phyloP scores from a whole-genome alignment of 345 rosid genomes.

The Populus euphratica region DNA sequence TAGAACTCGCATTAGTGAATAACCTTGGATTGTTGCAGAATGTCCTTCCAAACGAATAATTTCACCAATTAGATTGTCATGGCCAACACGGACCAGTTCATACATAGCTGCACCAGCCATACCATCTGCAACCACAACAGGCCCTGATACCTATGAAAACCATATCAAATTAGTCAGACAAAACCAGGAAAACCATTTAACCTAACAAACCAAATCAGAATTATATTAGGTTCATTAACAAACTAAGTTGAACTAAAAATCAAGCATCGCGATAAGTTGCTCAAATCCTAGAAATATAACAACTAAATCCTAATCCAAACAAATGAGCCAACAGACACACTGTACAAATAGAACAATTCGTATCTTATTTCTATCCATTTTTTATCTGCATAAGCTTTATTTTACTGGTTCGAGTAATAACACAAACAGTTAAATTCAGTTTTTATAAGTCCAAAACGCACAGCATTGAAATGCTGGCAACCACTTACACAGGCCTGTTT shows the following conservation, averaged over 20 bases:
- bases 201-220: not conserved
- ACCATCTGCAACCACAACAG: slow-evolving; percentile 98
- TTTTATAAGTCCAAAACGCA: not conserved
- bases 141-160: slow-evolving; percentile 83
- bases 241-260: not conserved
- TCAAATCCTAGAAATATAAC: not conserved
- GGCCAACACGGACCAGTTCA: slow-evolving; percentile 97
- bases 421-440: not conserved
- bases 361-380: not conserved
- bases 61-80: slow-evolving; percentile 94
- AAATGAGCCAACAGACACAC: not conserved
- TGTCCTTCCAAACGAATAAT: slow-evolving; percentile 98
- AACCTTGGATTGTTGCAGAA: slow-evolving; percentile 99
- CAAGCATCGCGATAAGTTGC: not conserved
- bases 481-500: not conserved
- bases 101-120: slow-evolving; percentile 99
- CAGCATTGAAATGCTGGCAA: not conserved
- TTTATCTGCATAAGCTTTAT: not conserved
- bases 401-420: not conserved
- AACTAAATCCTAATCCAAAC: not conserved
- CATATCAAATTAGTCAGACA: not conserved
- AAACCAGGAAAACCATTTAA: not conserved
- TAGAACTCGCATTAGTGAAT: not conserved
- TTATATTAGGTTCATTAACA: not conserved
- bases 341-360: not conserved